A percentile compares a stretch with the other conserved stretches of the same genome.
Evolutionary conservation across 305 asterid species (phyloP).

Genomic region (Stenogyne calaminthoides): DNA sequence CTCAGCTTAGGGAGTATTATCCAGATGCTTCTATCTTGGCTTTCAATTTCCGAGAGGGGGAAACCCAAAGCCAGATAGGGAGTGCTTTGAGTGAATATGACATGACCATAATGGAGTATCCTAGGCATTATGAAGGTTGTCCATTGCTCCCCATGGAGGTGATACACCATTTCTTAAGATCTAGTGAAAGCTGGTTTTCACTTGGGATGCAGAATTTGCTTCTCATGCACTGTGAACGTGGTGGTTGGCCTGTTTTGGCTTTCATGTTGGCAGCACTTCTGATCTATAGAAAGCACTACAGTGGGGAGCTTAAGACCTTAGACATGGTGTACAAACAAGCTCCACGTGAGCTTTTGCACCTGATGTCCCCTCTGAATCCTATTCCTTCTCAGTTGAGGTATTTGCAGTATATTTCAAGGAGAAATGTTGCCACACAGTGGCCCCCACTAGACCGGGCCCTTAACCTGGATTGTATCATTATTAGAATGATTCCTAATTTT

Average conservation of each 20-base stretch:
- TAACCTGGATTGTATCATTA: slow-evolving; percentile 81
- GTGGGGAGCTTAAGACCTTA: slow-evolving; percentile 86
- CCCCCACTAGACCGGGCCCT: slow-evolving; percentile 94
- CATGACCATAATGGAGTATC: slow-evolving; percentile 93
- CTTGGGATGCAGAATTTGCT: slow-evolving; percentile 92
- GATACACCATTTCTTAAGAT: slow-evolving; percentile 87
- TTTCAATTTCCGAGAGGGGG: slow-evolving; percentile 83
- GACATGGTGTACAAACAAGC: slow-evolving; percentile 97
- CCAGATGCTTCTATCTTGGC: slow-evolving; percentile 85
- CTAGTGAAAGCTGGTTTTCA: slow-evolving; percentile 96
- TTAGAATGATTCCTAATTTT: slow-evolving; percentile 84
- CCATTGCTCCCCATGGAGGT: slow-evolving; percentile 96
- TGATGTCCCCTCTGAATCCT: slow-evolving; percentile 84
- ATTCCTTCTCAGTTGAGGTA: slow-evolving; percentile 93
- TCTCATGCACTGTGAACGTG: slow-evolving; percentile 91
- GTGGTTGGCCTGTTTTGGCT: slow-evolving; percentile 98
- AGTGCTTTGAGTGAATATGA: slow-evolving; percentile 75
- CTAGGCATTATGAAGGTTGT: slow-evolving; percentile 89
- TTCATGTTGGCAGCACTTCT: slow-evolving; percentile 91
- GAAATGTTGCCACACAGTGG: slow-evolving; percentile 89
- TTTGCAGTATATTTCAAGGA: slow-evolving; percentile 86
- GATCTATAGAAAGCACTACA: slow-evolving; percentile 76
- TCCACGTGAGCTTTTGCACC: slow-evolving; percentile 83
- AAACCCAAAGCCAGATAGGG: slow-evolving; percentile 62
- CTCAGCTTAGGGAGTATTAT: slow-evolving; percentile 68